Conservation (phyloP, 441 rosid species). For the Hura crepitans region DNA sequence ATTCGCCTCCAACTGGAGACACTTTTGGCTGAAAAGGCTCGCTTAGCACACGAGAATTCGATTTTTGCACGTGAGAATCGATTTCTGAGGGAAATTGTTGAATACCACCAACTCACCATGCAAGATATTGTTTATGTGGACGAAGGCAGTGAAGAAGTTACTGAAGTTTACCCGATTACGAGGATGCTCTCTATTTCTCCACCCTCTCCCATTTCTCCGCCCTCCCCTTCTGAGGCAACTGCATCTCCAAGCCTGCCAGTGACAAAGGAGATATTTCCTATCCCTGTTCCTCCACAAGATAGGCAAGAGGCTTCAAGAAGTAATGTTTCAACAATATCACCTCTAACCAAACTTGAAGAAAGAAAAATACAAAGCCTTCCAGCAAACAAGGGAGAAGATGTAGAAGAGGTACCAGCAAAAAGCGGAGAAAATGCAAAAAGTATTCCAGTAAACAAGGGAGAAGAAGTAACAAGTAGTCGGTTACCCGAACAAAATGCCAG, state of each 20-base stretch:
- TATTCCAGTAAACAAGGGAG: background rate
- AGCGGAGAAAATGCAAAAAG: background rate
- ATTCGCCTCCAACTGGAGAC: slow-evolving; percentile 92
- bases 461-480: background rate
- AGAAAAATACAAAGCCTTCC: slow-evolving; percentile 1
- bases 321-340: slow-evolving; percentile 25
- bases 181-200: slow-evolving; percentile 51
- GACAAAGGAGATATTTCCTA: slow-evolving; percentile 33
- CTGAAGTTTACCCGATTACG: slow-evolving; percentile 62
- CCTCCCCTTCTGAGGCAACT: slow-evolving; percentile 36
- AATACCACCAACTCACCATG: slow-evolving; percentile 89
- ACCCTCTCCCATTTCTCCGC: slow-evolving; percentile 45
- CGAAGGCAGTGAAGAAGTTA: slow-evolving; percentile 69
- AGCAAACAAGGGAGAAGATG: slow-evolving; percentile 18
- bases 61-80: slow-evolving; percentile 76
- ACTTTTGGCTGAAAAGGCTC: slow-evolving; percentile 83
- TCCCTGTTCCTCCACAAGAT: slow-evolving; percentile 26
- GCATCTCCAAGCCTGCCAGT: slow-evolving; percentile 26
- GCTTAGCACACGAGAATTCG: slow-evolving; percentile 81
- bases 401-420: background rate
- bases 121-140: slow-evolving; percentile 83
- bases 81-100: slow-evolving; percentile 81
- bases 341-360: slow-evolving; percentile 23
- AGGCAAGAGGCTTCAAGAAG: slow-evolving; percentile 26
- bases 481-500: slow-evolving; percentile 20